Evolutionary conservation across 2,329 filamentous ascomycete genomes (phyloP).

Genomic region (Apiospora phragmitis): DNA sequence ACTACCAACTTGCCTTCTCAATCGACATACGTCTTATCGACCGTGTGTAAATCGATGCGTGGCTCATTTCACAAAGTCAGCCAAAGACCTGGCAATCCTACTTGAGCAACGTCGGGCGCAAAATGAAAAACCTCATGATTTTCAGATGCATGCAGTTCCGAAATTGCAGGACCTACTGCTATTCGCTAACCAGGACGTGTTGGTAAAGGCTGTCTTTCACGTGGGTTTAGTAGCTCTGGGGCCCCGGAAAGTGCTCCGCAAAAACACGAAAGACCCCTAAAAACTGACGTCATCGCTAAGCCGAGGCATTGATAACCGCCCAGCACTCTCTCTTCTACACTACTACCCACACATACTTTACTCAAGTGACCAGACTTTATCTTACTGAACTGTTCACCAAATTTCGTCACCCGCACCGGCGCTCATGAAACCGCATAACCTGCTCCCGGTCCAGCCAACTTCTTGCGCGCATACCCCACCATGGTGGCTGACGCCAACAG

Average conservation of each 20-base stretch:
- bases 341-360: too few species aligned
- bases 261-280: background rate
- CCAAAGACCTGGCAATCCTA: background rate
- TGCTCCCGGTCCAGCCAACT: too few species aligned
- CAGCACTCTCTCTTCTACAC: background rate
- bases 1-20: background rate
- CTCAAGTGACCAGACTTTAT: background rate
- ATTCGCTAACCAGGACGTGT: too few species aligned
- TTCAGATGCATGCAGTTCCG: too few species aligned
- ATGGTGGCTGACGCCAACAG: slow-evolving; percentile 29
- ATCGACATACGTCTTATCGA: background rate
- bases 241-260: background rate
- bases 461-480: slow-evolving; percentile 9
- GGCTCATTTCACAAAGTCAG: background rate
- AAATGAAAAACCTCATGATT: too few species aligned
- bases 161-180: too few species aligned
- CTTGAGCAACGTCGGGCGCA: background rate
- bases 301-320: background rate
- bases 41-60: background rate
- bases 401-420: background rate
- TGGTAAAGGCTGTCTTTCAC: too few species aligned
- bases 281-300: background rate
- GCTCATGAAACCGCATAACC: background rate
- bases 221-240: background rate
- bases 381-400: background rate